Evolutionary conservation across 495 filamentous ascomycete species (phyloP).

Genomic region (Penicillium angulare): DNA sequence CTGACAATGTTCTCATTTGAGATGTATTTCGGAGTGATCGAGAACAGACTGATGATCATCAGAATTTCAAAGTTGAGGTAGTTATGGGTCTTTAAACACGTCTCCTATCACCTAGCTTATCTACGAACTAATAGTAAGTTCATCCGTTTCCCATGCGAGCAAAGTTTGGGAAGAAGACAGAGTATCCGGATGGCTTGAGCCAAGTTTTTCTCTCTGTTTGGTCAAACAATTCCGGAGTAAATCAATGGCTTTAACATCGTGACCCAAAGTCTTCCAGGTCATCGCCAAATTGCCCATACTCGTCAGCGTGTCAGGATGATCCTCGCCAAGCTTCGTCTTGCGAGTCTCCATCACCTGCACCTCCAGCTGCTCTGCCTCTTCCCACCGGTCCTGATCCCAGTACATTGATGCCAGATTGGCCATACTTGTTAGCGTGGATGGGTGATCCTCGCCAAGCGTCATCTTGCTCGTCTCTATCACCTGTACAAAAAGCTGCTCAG

Average conservation of each 20-base stretch:
- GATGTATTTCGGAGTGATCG: too few relatives aligned
- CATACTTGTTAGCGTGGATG: neutral
- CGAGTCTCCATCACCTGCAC: too few relatives aligned
- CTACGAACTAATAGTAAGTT: neutral
- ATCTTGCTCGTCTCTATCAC: neutral
- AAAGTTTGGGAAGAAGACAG: conserved; percentile 7
- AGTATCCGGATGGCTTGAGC: conserved; percentile 3
- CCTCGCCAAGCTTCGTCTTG: too few relatives aligned
- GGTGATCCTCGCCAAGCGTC: neutral
- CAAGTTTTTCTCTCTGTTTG: conserved; percentile 4
- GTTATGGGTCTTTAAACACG: too few relatives aligned
- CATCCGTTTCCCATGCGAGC: conserved; percentile 1
- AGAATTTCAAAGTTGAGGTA: too few relatives aligned
- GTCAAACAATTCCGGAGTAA: conserved; percentile 3
- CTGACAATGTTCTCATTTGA: too few relatives aligned
- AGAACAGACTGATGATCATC: too few relatives aligned
- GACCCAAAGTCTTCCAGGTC: conserved; percentile 1
- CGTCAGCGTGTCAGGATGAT: too few relatives aligned
- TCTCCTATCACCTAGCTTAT: conserved; percentile 1
- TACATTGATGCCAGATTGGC: neutral
- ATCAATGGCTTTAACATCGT: conserved; percentile 1
- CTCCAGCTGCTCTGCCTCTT: neutral
- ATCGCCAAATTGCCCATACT: conserved; percentile 2
- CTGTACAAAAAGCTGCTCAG: too few relatives aligned
- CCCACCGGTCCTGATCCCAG: neutral